Evolutionary conservation across 441 rosid genomes (phyloP).

Genomic region (Mallotus repandus): DNA sequence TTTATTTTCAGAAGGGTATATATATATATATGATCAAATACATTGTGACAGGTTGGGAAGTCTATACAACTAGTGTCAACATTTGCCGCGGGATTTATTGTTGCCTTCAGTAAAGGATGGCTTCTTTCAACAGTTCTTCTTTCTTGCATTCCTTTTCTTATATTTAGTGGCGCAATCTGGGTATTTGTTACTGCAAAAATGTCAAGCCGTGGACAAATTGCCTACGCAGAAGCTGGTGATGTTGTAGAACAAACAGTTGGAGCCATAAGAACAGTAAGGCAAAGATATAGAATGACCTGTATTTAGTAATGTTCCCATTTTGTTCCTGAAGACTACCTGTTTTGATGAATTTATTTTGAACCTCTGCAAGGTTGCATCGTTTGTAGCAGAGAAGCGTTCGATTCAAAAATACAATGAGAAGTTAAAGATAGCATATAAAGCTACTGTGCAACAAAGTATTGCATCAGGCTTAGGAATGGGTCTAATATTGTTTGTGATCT

Average conservation of each 20-base stretch:
- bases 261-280: constrained; percentile 67
- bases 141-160: constrained; percentile 55
- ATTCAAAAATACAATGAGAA: constrained; percentile 49
- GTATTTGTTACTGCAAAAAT: constrained; percentile 43
- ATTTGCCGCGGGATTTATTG: constrained; percentile 66
- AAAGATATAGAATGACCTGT: too few species aligned
- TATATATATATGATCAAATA: too few species aligned
- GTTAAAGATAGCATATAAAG: constrained; percentile 45
- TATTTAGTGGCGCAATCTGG: constrained; percentile 48
- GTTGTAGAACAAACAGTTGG: constrained; percentile 78
- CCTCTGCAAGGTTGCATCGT: constrained; percentile 56
- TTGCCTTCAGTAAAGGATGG: constrained; percentile 77
- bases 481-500: constrained; percentile 33
- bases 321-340: too few species aligned
- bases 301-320: too few species aligned
- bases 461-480: constrained; percentile 65
- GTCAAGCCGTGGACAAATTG: constrained; percentile 60
- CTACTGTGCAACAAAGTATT: constrained; percentile 54
- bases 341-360: neutral
- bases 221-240: constrained; percentile 66
- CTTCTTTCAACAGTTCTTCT: constrained; percentile 50
- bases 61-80: constrained; percentile 61
- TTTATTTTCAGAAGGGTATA: too few species aligned
- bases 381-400: constrained; percentile 67
- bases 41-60: constrained; percentile 63